Base-by-base conservation (phyloP, 352 stramenopile genomes). In the Aphanomyces cochlioides region DNA sequence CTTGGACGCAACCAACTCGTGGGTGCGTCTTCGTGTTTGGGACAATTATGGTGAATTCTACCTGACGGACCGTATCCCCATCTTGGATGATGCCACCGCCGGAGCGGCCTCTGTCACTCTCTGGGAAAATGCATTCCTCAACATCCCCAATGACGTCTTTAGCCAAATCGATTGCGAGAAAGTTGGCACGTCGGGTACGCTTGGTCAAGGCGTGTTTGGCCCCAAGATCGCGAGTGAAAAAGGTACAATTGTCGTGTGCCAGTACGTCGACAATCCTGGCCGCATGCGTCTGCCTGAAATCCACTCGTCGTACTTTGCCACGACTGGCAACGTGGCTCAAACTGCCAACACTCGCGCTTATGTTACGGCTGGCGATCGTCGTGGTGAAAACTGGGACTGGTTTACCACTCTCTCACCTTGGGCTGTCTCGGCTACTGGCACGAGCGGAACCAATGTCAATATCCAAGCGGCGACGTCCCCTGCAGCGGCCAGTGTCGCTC, bases 41-140 rank as follows among this genome's bases (percentile, higher is more conserved):
- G 85, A 93, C 38, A 85, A 81, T 50, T 76, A 87, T 45, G 85
- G 85, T 47, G 85, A 90, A 60, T 76, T 79, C 0, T 93, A 82
- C 73, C 75, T 93, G 12, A 91, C 85, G 3, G 61, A 79, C 2
- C 67, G 74, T 12, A 90, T 90, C 60, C 41, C 66, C 1, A 69
- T 90, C n/a, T 3, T 79, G 0, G 72, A 73, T 28, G 79, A 79
- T 41, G 65, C 58, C 7, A 67, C 13, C 12, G 43, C 8, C 40
- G 45, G 19, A 8, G n/a, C 43, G 28, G 69, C 48, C 7, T 7
- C 37, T 47, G 54, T 45, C 0, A 60, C 64, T 2, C 74, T 85
- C 1, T 13, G 68, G 15, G 36, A 69, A 45, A 58, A 73, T 2
- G 80, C 82, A 0, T 79, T 91, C n/a, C 77, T 77, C 7, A 75